Conservation (phyloP, 2,329 filamentous ascomycete species). For the Neodidymelliopsis sp. region DNA sequence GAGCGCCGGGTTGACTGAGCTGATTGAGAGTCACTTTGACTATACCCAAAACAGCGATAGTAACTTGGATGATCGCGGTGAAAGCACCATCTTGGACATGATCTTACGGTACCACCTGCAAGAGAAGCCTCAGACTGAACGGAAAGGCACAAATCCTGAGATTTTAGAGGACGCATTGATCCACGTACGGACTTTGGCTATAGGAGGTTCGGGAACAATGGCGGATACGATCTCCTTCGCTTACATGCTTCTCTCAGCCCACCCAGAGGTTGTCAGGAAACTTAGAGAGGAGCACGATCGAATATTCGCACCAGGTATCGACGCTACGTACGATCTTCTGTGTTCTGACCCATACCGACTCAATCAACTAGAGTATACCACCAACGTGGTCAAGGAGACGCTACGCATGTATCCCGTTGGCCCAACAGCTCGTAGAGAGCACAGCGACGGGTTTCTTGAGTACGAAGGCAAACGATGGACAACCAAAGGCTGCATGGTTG, state of each 20-base stretch:
- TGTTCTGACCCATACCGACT: conserved; percentile 55
- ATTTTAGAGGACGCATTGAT: conserved; percentile 49
- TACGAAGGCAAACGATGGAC: conserved; percentile 54
- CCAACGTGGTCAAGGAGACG: conserved; percentile 62
- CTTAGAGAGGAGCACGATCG: conserved; percentile 60
- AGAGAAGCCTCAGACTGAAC: conserved; percentile 19
- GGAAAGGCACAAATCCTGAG: conserved; percentile 34
- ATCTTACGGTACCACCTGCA: conserved; percentile 39
- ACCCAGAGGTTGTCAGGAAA: conserved; percentile 36
- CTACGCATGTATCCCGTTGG: conserved; percentile 62
- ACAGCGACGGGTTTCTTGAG: conserved; percentile 44
- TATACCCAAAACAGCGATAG: conserved; percentile 39
- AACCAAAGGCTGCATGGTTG: conserved; percentile 55
- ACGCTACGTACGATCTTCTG: conserved; percentile 50
- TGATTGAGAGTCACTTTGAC: conserved; percentile 49
- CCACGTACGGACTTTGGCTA: conserved; percentile 51
- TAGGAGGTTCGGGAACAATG: conserved; percentile 56
- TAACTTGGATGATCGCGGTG: conserved; percentile 46
- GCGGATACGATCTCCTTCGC: conserved; percentile 41
- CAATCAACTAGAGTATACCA: conserved; percentile 61
- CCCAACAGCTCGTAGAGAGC: conserved; percentile 52
- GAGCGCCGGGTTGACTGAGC: conserved; percentile 42
- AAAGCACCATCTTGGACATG: conserved; percentile 47
- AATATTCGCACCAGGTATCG: conserved; percentile 57
- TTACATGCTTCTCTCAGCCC: conserved; percentile 39